phyloP scores from a whole-genome alignment of 83 land plant genomes.

The Picea mariana region DNA sequence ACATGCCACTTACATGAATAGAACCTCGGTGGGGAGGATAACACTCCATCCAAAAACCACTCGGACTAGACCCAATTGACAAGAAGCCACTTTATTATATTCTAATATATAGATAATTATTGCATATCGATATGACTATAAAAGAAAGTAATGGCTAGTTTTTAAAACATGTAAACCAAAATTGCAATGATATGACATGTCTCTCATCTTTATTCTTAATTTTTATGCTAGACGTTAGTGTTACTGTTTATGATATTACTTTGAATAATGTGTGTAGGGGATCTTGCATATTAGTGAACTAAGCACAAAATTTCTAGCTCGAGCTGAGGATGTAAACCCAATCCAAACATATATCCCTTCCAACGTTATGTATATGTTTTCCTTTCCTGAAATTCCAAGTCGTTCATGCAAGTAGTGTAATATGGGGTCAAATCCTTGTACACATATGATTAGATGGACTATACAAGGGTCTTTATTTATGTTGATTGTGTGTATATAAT shows the following conservation, averaged over 20 bases:
- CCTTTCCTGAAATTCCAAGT: not conserved
- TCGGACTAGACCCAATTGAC: too few relatives aligned
- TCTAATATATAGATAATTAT: not conserved
- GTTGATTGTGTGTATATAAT: too few relatives aligned
- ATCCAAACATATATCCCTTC: not conserved
- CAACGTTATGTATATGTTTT: not conserved
- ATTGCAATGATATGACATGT: not conserved
- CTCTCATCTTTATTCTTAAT: not conserved
- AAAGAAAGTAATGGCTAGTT: not conserved
- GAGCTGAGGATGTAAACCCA: slow-evolving; percentile 70
- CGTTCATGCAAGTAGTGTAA: not conserved
- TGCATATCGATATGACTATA: not conserved
- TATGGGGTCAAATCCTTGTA: not conserved
- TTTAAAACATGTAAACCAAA: not conserved
- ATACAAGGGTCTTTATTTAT: too few relatives aligned
- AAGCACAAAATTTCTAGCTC: slow-evolving; percentile 52
- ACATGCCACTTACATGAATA: too few relatives aligned
- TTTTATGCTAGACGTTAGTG: not conserved
- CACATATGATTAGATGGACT: too few relatives aligned
- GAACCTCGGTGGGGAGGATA: too few relatives aligned
- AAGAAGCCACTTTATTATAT: not conserved
- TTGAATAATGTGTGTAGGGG: slow-evolving; percentile 36
- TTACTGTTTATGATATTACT: not conserved
- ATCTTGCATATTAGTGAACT: slow-evolving; percentile 78
- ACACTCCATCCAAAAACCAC: too few relatives aligned